phyloP scores from a whole-genome alignment of 164 flowering plant genomes.

The Santalum album region DNA sequence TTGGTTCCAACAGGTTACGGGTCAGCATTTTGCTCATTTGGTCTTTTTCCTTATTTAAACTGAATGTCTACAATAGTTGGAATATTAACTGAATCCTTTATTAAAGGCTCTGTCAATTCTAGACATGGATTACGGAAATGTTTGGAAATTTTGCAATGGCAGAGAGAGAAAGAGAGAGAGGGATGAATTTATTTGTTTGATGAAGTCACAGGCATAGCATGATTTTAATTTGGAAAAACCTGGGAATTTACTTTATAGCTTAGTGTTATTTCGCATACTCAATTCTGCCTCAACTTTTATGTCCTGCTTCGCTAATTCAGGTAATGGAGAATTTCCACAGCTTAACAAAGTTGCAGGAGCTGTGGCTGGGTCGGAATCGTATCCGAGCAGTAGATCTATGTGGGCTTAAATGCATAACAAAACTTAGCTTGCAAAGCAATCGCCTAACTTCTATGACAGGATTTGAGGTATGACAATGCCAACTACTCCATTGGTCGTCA shows the following conservation, averaged over 20 bases:
- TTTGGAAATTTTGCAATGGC: too few species aligned
- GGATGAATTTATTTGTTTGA: too few species aligned
- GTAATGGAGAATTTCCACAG: constrained; percentile 83
- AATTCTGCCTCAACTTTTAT: too few species aligned
- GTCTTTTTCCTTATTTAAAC: too few species aligned
- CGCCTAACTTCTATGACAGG: constrained; percentile 88
- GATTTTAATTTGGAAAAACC: too few species aligned
- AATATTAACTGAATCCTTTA: too few species aligned
- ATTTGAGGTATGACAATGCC: constrained; percentile 47
- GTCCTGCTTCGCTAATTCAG: too few species aligned
- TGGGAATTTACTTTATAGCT: background rate
- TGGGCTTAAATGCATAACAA: constrained; percentile 73
- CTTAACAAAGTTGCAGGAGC: constrained; percentile 64
- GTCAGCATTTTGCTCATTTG: constrained; percentile 25
- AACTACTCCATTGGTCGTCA: background rate
- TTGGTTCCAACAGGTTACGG: constrained; percentile 93
- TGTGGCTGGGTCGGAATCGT: constrained; percentile 95
- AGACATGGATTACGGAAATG: too few species aligned
- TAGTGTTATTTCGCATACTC: constrained; percentile 1
- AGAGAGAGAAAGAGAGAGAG: too few species aligned
- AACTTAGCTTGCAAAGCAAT: constrained; percentile 94
- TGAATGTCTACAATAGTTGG: too few species aligned
- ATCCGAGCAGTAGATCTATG: constrained; percentile 67
- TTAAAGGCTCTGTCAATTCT: too few species aligned
- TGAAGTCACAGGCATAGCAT: too few species aligned